phyloP scores from a whole-genome alignment of 2,329 filamentous ascomycete genomes.

The Colletotrichum eleusines region DNA sequence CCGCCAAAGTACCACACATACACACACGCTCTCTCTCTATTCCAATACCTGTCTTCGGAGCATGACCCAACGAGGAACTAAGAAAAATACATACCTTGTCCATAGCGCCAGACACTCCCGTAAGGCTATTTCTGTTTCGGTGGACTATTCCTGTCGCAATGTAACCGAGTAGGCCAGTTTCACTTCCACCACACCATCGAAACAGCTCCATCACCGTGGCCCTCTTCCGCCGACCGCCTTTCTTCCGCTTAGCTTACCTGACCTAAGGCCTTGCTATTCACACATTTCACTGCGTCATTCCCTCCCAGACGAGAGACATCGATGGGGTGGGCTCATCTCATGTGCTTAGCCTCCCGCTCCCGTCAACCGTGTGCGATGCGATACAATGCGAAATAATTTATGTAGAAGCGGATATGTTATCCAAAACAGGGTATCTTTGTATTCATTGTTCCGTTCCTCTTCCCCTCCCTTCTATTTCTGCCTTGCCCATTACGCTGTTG shows the following conservation, averaged over 20 bases:
- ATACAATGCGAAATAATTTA: background rate
- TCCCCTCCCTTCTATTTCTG: background rate
- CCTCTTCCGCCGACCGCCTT: background rate
- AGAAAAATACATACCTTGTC: conserved; percentile 20
- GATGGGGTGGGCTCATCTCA: conserved; percentile 1
- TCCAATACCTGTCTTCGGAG: background rate
- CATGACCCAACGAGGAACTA: background rate
- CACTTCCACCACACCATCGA: background rate
- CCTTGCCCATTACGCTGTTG: background rate
- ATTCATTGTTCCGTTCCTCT: background rate
- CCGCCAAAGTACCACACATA: no score
- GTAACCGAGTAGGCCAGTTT: background rate
- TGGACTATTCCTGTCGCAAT: background rate
- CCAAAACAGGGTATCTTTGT: conserved; percentile 16
- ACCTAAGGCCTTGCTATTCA: background rate
- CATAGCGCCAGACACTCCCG: conserved; percentile 4
- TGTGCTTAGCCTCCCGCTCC: conserved; percentile 12
- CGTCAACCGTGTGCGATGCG: conserved; percentile 8
- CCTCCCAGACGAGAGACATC: background rate
- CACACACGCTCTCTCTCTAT: background rate
- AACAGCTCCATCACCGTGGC: background rate
- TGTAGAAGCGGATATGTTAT: conserved; percentile 10
- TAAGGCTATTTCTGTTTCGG: conserved; percentile 27
- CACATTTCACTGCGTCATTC: background rate
- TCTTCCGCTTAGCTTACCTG: conserved; percentile 6